These are phyloP conservation scores for Chrysoporthe puriensis DNA, from an alignment of 2,329 filamentous ascomycete genomes.

Conservation along the genomic window DNA sequence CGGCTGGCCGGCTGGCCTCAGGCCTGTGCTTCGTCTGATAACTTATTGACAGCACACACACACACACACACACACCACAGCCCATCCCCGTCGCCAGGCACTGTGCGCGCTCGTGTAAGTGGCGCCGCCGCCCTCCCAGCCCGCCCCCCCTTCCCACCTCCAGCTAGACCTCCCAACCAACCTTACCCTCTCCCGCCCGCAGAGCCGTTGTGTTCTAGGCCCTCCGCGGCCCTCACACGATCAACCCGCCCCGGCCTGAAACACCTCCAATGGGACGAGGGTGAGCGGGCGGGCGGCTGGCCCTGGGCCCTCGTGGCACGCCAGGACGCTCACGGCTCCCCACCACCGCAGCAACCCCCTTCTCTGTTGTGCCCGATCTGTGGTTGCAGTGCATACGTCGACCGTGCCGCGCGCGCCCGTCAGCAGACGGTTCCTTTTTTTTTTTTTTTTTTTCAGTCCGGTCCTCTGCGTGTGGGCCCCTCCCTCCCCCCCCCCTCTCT, in stretches of 20 bases:
- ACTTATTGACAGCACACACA: too few species aligned
- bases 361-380: not conserved
- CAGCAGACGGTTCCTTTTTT: not conserved
- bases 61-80: too few species aligned
- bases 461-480: too few species aligned
- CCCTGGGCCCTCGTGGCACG: not conserved
- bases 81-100: too few species aligned
- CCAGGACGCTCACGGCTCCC: not conserved
- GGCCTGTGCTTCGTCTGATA: too few species aligned
- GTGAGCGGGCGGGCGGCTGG: not conserved
- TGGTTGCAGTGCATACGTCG: constrained; percentile 6
- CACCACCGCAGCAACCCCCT: not conserved
- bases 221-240: not conserved
- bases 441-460: not conserved
- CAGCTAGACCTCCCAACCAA: too few species aligned
- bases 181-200: not conserved
- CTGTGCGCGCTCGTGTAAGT: too few species aligned
- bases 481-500: too few species aligned
- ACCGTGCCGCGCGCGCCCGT: not conserved
- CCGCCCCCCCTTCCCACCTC: too few species aligned
- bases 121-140: too few species aligned
- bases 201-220: not conserved
- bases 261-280: not conserved
- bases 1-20: too few species aligned
- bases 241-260: not conserved